phyloP scores from a whole-genome alignment of 1,139 yeast species.

The Pneumocystis jirovecii region DNA sequence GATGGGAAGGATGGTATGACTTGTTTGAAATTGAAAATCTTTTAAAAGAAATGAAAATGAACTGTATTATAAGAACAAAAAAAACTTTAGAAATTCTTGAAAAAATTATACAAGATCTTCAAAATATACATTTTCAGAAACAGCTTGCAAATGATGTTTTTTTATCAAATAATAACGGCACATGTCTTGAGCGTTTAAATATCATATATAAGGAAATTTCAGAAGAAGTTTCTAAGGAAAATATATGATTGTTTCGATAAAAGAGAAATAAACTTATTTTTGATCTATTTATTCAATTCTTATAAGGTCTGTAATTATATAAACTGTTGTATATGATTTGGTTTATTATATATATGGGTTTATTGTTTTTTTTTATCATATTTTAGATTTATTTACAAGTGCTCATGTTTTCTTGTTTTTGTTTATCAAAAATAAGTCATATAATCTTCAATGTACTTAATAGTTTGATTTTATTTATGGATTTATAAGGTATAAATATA shows the following conservation, averaged over 20 bases:
- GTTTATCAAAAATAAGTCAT: no score
- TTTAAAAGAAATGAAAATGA: constrained; percentile 30
- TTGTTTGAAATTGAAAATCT: constrained; percentile 25
- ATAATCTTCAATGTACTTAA: no score
- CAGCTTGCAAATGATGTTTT: not conserved
- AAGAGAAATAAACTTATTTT: not conserved
- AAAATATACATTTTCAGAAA: not conserved
- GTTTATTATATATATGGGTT: no score
- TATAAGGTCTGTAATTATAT: no score
- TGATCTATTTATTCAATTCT: no score
- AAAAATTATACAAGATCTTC: not conserved
- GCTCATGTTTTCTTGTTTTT: no score
- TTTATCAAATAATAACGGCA: not conserved
- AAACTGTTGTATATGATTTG: no score
- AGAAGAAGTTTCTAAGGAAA: not conserved
- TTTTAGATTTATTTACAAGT: no score
- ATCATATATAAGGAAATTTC: not conserved
- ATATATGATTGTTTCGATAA: not conserved
- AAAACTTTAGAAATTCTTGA: not conserved
- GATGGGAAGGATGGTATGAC: constrained; percentile 30
- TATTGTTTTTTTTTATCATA: no score
- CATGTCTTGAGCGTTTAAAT: not conserved
- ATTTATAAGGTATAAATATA: no score
- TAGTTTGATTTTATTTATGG: no score
- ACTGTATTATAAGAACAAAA: constrained; percentile 13